Conservation (phyloP, 164 flowering plant species). For the Chimonanthus praecox region DNA sequence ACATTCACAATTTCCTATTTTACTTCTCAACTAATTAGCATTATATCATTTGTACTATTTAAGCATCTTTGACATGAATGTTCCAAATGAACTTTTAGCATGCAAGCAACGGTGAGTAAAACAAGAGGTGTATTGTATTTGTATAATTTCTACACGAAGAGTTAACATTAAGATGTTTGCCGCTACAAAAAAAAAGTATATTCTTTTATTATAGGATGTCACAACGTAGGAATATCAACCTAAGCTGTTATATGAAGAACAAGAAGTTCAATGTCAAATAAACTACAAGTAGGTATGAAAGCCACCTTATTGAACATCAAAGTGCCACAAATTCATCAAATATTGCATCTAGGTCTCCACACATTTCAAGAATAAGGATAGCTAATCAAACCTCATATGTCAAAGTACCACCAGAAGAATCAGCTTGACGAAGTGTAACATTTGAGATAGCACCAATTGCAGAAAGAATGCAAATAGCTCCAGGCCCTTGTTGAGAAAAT, state of each 20-base stretch:
- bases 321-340: background rate
- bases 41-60: too few relatives aligned
- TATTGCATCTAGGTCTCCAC: background rate
- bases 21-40: too few relatives aligned
- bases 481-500: constrained; percentile 97
- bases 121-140: too few relatives aligned
- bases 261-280: background rate
- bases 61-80: too few relatives aligned
- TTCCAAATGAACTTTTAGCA: too few relatives aligned
- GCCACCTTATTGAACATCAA: background rate
- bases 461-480: constrained; percentile 92
- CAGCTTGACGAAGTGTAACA: constrained; percentile 97
- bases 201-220: too few relatives aligned
- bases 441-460: constrained; percentile 97
- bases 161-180: background rate
- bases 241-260: background rate
- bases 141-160: too few relatives aligned
- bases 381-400: constrained; percentile 81
- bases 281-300: background rate
- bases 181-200: too few relatives aligned
- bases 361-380: constrained; percentile 1
- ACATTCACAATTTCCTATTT: too few relatives aligned
- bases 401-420: constrained; percentile 94
- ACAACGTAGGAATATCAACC: background rate
- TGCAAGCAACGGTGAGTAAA: too few relatives aligned